A percentile compares a stretch with the other conserved stretches of the same genome.
Evolutionary conservation across 2,329 filamentous ascomycete species (phyloP).

Genomic region (Emmonsiellopsis sp.): DNA sequence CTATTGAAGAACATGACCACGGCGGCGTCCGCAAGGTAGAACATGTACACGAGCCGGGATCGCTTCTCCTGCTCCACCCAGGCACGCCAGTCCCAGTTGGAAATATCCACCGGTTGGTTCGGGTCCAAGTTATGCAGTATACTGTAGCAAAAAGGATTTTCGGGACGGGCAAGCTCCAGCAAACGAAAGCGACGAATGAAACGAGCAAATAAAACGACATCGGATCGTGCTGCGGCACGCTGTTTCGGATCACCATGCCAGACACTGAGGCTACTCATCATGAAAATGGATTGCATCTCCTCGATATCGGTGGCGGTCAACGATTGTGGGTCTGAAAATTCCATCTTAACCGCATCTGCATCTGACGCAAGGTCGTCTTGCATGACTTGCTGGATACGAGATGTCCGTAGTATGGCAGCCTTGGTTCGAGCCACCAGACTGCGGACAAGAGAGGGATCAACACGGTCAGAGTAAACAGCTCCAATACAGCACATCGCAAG

Average conservation of each 20-base stretch:
- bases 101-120: conserved; percentile 38
- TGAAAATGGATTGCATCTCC: conserved; percentile 57
- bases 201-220: conserved; percentile 49
- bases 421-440: conserved; percentile 59
- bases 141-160: conserved; percentile 44
- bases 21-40: conserved; percentile 56
- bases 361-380: neutral
- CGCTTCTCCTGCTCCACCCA: conserved; percentile 67
- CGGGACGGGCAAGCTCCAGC: conserved; percentile 43
- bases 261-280: conserved; percentile 53
- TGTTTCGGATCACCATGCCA: conserved; percentile 64
- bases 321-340: conserved; percentile 4
- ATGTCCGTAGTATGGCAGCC: conserved; percentile 25
- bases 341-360: neutral
- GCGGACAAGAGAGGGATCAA: conserved; percentile 53
- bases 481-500: conserved; percentile 64
- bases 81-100: conserved; percentile 53
- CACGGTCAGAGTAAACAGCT: conserved; percentile 61
- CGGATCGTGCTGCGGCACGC: conserved; percentile 52
- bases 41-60: conserved; percentile 54
- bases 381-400: conserved; percentile 16
- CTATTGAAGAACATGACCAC: conserved; percentile 64
- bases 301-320: conserved; percentile 42
- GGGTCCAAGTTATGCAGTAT: conserved; percentile 51
- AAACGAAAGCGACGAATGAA: conserved; percentile 51